Conservation (phyloP, 2,329 filamentous ascomycete genomes). For the Trichophyton rubrum region DNA sequence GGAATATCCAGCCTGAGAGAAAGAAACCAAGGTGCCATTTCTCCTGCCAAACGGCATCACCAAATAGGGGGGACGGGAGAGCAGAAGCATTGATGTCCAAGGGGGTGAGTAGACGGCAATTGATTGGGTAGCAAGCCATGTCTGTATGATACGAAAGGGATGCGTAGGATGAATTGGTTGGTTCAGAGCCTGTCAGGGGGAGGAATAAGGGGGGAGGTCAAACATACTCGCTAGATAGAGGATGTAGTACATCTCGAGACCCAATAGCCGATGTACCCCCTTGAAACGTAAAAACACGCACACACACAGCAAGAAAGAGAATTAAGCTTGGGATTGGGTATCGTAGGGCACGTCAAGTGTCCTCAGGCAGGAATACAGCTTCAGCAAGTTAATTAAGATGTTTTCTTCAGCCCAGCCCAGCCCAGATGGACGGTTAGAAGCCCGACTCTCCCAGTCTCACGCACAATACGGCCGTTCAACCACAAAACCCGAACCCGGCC, state of each 20-base stretch:
- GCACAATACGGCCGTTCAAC: constrained; percentile 10
- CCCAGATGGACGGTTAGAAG: constrained; percentile 8
- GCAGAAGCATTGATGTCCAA: not conserved
- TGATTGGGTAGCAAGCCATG: not conserved
- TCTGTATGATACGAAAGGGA: not conserved
- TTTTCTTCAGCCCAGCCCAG: not conserved
- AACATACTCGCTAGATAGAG: constrained; percentile 64
- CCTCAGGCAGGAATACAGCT: constrained; percentile 6
- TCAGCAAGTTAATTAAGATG: no score
- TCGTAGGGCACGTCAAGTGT: not conserved
- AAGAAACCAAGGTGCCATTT: not conserved
- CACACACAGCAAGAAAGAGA: no score
- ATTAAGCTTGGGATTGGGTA: constrained; percentile 9
- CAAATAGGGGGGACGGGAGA: not conserved
- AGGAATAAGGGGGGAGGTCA: constrained; percentile 12
- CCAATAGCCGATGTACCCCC: constrained; percentile 7
- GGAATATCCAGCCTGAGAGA: not conserved
- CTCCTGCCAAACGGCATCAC: not conserved
- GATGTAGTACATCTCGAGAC: constrained; percentile 35
- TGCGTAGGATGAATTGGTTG: not conserved
- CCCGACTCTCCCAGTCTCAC: constrained; percentile 16
- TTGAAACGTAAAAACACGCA: not conserved
- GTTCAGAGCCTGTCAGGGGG: not conserved
- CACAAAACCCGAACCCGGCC: no score
- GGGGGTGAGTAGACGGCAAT: not conserved